Conservation (phyloP, 345 rosid species). For the Murraya koenigii region DNA sequence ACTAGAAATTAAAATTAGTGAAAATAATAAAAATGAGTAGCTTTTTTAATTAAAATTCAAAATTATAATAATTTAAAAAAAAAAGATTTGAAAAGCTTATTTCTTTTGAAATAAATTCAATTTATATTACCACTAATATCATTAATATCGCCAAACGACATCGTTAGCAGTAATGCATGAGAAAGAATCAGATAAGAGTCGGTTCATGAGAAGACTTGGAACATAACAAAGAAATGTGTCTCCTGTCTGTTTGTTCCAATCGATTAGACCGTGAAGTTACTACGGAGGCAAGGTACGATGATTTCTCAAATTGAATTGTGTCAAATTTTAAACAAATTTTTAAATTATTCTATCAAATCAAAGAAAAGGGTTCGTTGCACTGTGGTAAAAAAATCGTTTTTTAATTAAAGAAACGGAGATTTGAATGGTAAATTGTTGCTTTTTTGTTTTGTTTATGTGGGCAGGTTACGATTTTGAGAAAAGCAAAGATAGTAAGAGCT, state of each 20-base stretch:
- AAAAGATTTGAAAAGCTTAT: not conserved
- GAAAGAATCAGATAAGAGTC: not conserved
- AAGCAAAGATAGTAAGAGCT: not conserved
- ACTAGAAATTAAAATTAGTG: not conserved
- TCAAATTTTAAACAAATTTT: not conserved
- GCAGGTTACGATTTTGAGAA: not conserved
- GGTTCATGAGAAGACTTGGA: not conserved
- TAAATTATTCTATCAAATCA: not conserved
- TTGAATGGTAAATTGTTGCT: not conserved
- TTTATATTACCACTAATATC: too few relatives aligned
- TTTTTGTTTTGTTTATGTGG: slow-evolving; percentile 8
- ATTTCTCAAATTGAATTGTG: not conserved
- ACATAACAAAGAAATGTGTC: too few relatives aligned
- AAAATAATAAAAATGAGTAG: too few relatives aligned
- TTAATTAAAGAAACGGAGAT: not conserved
- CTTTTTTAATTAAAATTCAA: too few relatives aligned
- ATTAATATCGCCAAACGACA: too few relatives aligned
- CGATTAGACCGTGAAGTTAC: not conserved
- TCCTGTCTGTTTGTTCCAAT: not conserved
- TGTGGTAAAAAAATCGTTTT: not conserved
- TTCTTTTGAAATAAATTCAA: not conserved
- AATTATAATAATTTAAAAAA: too few relatives aligned
- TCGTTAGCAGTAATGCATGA: not conserved
- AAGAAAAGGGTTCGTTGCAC: not conserved
- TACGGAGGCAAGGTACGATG: not conserved